These are phyloP conservation scores for Heterobasidion occidentale DNA, from an alignment of 1,284 basidiomycete genomes.

Conservation along the genomic window DNA sequence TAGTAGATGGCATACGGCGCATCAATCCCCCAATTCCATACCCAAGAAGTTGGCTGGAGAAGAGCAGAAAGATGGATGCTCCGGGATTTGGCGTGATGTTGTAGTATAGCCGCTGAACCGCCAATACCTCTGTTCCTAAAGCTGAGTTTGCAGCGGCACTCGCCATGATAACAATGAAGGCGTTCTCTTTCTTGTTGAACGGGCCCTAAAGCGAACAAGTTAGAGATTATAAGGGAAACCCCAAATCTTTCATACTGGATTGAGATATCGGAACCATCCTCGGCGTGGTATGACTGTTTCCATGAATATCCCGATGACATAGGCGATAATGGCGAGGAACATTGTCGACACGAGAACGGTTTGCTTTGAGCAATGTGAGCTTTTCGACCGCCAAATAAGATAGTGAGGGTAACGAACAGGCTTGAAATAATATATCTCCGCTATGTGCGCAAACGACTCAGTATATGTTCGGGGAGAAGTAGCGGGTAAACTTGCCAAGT, in stretches of 20 bases:
- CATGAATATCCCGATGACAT: slow-evolving; percentile 18
- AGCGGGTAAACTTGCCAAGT: slow-evolving; percentile 11
- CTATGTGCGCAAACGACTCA: background rate
- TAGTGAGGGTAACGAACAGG: slow-evolving; percentile 4
- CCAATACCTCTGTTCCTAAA: slow-evolving; percentile 19
- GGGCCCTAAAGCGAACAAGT: slow-evolving; percentile 13
- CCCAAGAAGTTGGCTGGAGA: slow-evolving; percentile 42
- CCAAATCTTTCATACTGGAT: slow-evolving; percentile 12
- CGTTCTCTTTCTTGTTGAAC: slow-evolving; percentile 30
- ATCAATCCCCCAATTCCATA: slow-evolving; percentile 38
- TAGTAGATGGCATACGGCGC: slow-evolving; percentile 11
- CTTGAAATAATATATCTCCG: slow-evolving; percentile 19
- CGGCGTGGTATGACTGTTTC: slow-evolving; percentile 16
- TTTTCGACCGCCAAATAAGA: background rate
- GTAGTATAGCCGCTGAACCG: slow-evolving; percentile 33
- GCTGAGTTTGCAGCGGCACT: slow-evolving; percentile 15
- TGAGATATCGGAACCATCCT: slow-evolving; percentile 23
- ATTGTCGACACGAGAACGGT: slow-evolving; percentile 16
- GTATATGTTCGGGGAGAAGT: background rate
- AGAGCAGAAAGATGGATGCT: slow-evolving; percentile 31
- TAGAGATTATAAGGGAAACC: background rate
- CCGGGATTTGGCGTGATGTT: slow-evolving; percentile 24
- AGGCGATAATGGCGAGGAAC: slow-evolving; percentile 19
- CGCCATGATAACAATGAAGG: slow-evolving; percentile 19
- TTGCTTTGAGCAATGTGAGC: slow-evolving; percentile 6